These are phyloP conservation scores for Selenicereus undatus DNA, from an alignment of 148 eudicot species.

Conservation along the genomic window DNA sequence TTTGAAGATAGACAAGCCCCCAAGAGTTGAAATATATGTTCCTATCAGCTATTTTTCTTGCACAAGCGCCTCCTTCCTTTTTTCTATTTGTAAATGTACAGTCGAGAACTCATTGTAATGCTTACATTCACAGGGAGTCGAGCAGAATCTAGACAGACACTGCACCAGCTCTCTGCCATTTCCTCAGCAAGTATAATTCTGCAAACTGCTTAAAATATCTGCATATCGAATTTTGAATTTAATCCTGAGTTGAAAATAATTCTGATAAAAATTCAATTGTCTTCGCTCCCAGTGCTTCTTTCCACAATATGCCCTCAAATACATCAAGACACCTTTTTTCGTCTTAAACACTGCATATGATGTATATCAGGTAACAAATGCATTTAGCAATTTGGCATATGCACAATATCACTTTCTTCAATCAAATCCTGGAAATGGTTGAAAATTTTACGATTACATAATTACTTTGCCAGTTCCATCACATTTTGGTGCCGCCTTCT, in stretches of 20 bases:
- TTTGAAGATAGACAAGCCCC: neutral
- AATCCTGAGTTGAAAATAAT: neutral
- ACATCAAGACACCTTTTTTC: conserved; percentile 72
- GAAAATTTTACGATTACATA: neutral
- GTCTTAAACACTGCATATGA: conserved; percentile 89
- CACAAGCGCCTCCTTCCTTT: neutral
- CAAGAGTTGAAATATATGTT: neutral
- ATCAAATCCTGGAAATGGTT: neutral
- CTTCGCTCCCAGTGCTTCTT: conserved; percentile 70
- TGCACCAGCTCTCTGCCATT: conserved; percentile 46
- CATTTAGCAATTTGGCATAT: neutral
- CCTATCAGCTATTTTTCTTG: neutral
- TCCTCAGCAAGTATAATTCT: conserved; percentile 57
- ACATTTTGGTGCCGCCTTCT: conserved; percentile 74
- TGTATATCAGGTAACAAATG: conserved; percentile 62
- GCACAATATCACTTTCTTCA: neutral
- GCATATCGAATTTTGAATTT: neutral
- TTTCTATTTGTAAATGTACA: neutral
- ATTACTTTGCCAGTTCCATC: conserved; percentile 56
- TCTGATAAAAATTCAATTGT: conserved; percentile 16
- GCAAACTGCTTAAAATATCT: neutral
- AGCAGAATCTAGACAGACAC: conserved; percentile 49
- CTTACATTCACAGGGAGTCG: conserved; percentile 51
- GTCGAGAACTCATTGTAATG: neutral
- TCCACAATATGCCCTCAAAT: conserved; percentile 69